phyloP scores from a whole-genome alignment of 139 green algal genomes.

The Haematococcus sp. region DNA sequence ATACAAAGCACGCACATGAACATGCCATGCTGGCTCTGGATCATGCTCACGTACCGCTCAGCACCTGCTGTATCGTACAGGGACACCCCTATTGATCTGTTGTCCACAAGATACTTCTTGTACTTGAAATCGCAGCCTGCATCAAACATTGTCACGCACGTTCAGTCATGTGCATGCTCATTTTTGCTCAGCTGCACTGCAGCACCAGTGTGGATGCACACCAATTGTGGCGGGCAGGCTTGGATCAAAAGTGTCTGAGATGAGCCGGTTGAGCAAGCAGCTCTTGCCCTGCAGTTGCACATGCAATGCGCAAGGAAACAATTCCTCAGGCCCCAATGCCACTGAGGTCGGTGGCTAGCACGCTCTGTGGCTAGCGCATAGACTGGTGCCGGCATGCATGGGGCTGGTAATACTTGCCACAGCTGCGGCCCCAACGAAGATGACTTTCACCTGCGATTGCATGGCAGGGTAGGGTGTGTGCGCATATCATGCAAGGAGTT shows the following conservation, averaged over 20 bases:
- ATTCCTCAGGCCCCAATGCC: no score
- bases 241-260: conserved; percentile 12
- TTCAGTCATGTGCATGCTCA: background rate
- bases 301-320: no score
- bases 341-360: no score
- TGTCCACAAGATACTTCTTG: conserved; percentile 42
- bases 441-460: no score
- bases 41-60: conserved; percentile 22
- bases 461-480: no score
- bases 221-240: conserved; percentile 21
- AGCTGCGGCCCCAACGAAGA: no score
- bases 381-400: no score
- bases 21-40: background rate
- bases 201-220: background rate
- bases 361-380: no score
- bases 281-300: no score
- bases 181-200: background rate
- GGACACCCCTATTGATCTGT: conserved; percentile 32
- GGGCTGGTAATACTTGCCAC: no score
- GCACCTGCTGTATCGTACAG: conserved; percentile 47
- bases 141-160: background rate
- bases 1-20: no score
- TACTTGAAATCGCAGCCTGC: conserved; percentile 44
- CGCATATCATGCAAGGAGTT: no score
- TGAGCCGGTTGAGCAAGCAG: conserved; percentile 33